Conservation (phyloP, 768 basidiomycete species). For the Kwoniella sp. region DNA sequence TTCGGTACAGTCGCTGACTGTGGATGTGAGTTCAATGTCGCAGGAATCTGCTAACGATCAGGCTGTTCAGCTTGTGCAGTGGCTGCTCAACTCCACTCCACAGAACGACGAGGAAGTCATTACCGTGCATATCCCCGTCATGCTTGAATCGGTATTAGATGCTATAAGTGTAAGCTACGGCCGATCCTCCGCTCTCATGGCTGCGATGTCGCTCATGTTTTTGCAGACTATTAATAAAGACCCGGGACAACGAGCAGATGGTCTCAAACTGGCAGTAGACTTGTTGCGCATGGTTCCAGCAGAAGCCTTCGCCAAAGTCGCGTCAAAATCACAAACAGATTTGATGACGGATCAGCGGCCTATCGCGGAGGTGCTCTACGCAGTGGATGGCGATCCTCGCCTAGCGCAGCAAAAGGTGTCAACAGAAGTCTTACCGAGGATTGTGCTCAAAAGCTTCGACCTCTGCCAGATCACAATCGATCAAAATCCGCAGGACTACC, state of each 20-base stretch:
- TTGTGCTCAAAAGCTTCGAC: slow-evolving; percentile 30
- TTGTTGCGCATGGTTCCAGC: not conserved
- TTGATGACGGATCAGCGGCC: not conserved
- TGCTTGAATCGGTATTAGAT: slow-evolving; percentile 68
- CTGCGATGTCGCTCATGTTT: no score
- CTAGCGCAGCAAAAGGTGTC: not conserved
- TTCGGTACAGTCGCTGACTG: slow-evolving; percentile 21
- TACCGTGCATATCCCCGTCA: slow-evolving; percentile 71
- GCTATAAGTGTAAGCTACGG: slow-evolving; percentile 61
- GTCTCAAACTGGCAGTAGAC: not conserved
- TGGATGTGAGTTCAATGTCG: no score
- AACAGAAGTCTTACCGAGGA: slow-evolving; percentile 18
- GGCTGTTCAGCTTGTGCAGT: slow-evolving; percentile 60
- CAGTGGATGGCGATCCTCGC: not conserved
- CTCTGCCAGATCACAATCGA: not conserved
- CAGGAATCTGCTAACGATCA: no score
- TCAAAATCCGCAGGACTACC: not conserved
- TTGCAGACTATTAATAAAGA: no score
- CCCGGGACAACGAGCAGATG: no score
- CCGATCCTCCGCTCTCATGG: no score
- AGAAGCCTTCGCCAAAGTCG: not conserved
- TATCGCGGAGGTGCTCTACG: slow-evolving; percentile 1
- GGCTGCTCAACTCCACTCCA: slow-evolving; percentile 69
- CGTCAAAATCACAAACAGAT: not conserved
- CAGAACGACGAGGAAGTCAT: slow-evolving; percentile 82